phyloP scores from a whole-genome alignment of 352 stramenopile genomes.

The Bremia lactucae region DNA sequence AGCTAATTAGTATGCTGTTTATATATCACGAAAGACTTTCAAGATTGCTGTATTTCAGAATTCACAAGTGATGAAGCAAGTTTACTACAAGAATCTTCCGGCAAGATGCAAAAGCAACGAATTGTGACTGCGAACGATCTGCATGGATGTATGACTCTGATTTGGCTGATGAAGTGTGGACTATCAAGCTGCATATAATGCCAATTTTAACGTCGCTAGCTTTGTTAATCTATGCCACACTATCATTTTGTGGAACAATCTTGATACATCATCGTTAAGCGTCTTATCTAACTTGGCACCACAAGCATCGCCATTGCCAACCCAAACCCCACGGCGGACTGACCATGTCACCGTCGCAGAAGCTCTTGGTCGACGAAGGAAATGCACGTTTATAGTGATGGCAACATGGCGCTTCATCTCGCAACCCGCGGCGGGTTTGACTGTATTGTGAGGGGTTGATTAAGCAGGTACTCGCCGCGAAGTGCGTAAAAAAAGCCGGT shows the following conservation, averaged over 20 bases:
- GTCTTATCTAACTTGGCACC: conserved; percentile 66
- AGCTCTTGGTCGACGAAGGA: conserved; percentile 78
- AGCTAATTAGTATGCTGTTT: no score
- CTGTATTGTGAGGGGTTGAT: conserved; percentile 51
- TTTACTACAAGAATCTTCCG: no score
- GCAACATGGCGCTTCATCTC: conserved; percentile 79
- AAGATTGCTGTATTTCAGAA: no score
- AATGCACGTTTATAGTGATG: conserved; percentile 57
- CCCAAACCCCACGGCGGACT: conserved; percentile 80
- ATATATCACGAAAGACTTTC: no score
- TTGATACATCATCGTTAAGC: conserved; percentile 39
- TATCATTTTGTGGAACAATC: conserved; percentile 84
- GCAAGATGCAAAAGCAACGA: conserved; percentile 27
- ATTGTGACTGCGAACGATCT: conserved; percentile 76
- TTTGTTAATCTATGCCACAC: conserved; percentile 73
- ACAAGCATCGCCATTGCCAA: conserved; percentile 75
- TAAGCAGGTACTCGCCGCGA: conserved; percentile 39
- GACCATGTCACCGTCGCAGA: conserved; percentile 75
- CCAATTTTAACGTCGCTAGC: conserved; percentile 52
- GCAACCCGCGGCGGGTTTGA: conserved; percentile 72
- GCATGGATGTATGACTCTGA: conserved; percentile 68
- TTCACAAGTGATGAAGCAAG: no score
- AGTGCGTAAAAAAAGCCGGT: conserved; percentile 62
- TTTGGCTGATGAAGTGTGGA: conserved; percentile 74
- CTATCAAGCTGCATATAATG: conserved; percentile 56